These are phyloP conservation scores for Paramecium octaurelia DNA, from an alignment of 73 alveolate species.

Conservation along the genomic window DNA sequence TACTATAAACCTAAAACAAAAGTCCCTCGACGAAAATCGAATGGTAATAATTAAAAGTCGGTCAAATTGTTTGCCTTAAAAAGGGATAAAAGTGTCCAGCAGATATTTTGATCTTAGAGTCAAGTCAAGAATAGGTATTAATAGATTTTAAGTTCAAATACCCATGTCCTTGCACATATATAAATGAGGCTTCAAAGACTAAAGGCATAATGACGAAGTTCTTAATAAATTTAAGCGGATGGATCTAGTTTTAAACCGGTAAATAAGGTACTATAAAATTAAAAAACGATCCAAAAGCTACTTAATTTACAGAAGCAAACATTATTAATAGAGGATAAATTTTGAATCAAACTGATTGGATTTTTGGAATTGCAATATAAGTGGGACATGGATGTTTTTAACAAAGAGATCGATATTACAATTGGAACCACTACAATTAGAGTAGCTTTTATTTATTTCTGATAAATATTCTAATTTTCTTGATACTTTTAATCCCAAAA, in stretches of 20 bases:
- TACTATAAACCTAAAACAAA: not conserved
- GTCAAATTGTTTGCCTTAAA: not conserved
- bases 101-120: not conserved
- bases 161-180: not conserved
- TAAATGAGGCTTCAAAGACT: not conserved
- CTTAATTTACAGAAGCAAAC: not conserved
- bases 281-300: constrained; percentile 9
- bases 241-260: not conserved
- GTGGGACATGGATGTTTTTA: constrained; percentile 20
- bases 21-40: not conserved
- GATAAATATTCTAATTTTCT: not conserved
- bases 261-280: not conserved
- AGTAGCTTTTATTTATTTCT: not conserved
- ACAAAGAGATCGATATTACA: not conserved
- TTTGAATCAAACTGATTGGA: not conserved
- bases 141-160: not conserved
- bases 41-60: not conserved
- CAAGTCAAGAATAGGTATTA: not conserved
- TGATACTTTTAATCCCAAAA: not conserved
- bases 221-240: not conserved
- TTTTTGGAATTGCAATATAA: not conserved
- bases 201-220: not conserved
- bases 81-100: constrained; percentile 37
- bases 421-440: not conserved
- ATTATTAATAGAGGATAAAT: not conserved